These are phyloP conservation scores for Claviceps purpurea DNA, from an alignment of 2,329 filamentous ascomycete species.

Conservation along the genomic window DNA sequence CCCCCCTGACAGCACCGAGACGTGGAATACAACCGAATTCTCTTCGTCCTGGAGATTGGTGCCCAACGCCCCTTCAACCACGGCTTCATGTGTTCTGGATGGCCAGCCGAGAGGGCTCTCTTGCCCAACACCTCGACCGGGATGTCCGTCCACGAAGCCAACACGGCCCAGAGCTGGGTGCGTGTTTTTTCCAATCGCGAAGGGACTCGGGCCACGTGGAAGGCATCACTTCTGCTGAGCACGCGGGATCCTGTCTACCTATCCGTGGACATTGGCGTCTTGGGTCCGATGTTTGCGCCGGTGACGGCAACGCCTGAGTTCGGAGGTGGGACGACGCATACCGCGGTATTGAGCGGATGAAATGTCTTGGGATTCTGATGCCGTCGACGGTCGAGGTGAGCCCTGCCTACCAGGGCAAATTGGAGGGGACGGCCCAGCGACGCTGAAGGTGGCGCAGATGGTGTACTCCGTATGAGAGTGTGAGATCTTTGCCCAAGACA, in stretches of 20 bases:
- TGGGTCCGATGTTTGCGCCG: slow-evolving; percentile 55
- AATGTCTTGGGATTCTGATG: no score
- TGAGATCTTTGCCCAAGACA: no score
- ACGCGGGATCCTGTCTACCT: slow-evolving; percentile 69
- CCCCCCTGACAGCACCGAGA: slow-evolving; percentile 41
- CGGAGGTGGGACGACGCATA: slow-evolving; percentile 83
- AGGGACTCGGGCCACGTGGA: slow-evolving; percentile 61
- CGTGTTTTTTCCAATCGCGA: slow-evolving; percentile 68
- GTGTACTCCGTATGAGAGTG: no score
- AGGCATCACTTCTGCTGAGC: slow-evolving; percentile 59
- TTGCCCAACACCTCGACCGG: slow-evolving; percentile 59
- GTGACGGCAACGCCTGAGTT: slow-evolving; percentile 83
- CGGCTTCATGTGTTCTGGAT: slow-evolving; percentile 80
- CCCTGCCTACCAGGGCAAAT: no score
- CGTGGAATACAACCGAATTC: slow-evolving; percentile 74
- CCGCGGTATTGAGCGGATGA: slow-evolving; percentile 31
- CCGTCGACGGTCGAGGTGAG: no score
- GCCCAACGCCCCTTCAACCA: slow-evolving; percentile 53
- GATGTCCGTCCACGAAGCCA: slow-evolving; percentile 60
- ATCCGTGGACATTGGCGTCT: slow-evolving; percentile 68
- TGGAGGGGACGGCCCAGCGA: no score
- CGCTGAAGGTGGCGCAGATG: no score
- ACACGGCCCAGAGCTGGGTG: slow-evolving; percentile 63
- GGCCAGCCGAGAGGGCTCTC: slow-evolving; percentile 63
- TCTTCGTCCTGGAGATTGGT: slow-evolving; percentile 52